Base-by-base conservation (phyloP, 768 basidiomycete genomes). In the Suillus tomentosus region DNA sequence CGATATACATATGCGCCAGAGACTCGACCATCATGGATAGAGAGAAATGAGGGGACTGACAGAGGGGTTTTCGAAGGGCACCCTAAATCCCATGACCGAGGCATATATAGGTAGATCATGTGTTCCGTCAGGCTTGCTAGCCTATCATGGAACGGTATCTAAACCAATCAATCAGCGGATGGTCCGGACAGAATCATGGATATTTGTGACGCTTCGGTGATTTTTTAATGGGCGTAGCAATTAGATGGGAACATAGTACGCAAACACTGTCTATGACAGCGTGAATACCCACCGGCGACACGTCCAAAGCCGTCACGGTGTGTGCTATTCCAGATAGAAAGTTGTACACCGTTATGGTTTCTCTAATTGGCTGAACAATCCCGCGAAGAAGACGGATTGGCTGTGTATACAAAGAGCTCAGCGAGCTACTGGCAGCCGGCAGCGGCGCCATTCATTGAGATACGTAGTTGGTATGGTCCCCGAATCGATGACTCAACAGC, bases 1-100 rank as follows among this genome's bases (percentile, higher is more conserved):
- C 51, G 53, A 72, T 51, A 51, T 55, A 10, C 27, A 66, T 40
- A n/a, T 58, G 58, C 5, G 61, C 62, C 17, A 55, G n/a, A 39
- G 66, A 7, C 6, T 45, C 40, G 27, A 6, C 5, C 71, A 71
- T 71, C 45, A 22, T 27, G 40, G 27, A 55, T 22, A 37, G 54
- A 53, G 5, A 19, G 27, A 10, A 53, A 19, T 34, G 31, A 2
- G 31, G 31, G 31, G 31, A 19, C 5, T 34, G 50, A 5, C 50
- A 27, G 31, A 53, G 5, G 27, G 17, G 31, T 31, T 11, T 34
- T 10, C 2, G 15, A 31, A 11, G 17, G 51, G 17, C 7, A 19
- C 4, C 17, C 31, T 11, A 53, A 19, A 37, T 54, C 9, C 19
- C 48, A 31, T 31, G 31, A 31, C 31, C 31, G 31, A 24, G 48